These are phyloP conservation scores for Fraxinus nigra DNA, from an alignment of 305 asterid species.

Conservation along the genomic window DNA sequence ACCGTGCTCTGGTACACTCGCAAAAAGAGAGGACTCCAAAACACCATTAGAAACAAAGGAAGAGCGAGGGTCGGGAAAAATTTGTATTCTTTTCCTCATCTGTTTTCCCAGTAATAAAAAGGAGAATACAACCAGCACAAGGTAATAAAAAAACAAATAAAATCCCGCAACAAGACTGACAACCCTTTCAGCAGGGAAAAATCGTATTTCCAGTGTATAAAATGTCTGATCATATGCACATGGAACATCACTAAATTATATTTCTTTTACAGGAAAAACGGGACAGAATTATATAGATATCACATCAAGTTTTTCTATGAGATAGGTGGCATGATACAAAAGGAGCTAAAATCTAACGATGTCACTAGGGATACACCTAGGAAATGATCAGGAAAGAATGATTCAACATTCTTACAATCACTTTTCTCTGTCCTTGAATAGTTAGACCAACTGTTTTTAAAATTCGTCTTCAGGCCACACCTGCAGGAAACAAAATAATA, in stretches of 20 bases:
- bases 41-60: background rate
- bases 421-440: conserved; percentile 27
- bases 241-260: conserved; percentile 22
- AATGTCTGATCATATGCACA: conserved; percentile 8
- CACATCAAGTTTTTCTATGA: conserved; percentile 41
- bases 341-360: conserved; percentile 33
- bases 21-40: background rate
- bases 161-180: background rate
- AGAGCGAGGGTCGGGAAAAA: background rate
- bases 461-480: conserved; percentile 32
- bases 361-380: conserved; percentile 30
- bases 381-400: conserved; percentile 32
- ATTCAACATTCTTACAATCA: conserved; percentile 47
- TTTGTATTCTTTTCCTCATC: background rate
- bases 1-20: too few species aligned
- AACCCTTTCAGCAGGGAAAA: background rate
- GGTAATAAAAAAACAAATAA: background rate
- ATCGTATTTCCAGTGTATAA: background rate
- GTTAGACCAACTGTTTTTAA: conserved; percentile 31
- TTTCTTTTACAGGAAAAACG: conserved; percentile 19
- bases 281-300: conserved; percentile 19
- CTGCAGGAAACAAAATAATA: conserved; percentile 36
- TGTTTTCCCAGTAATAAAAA: background rate
- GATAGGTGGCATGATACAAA: conserved; percentile 54
- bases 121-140: background rate